Evolutionary conservation across 371 early-diverging fungal genomes (phyloP).

Genomic region (Rhizopus delemar): DNA sequence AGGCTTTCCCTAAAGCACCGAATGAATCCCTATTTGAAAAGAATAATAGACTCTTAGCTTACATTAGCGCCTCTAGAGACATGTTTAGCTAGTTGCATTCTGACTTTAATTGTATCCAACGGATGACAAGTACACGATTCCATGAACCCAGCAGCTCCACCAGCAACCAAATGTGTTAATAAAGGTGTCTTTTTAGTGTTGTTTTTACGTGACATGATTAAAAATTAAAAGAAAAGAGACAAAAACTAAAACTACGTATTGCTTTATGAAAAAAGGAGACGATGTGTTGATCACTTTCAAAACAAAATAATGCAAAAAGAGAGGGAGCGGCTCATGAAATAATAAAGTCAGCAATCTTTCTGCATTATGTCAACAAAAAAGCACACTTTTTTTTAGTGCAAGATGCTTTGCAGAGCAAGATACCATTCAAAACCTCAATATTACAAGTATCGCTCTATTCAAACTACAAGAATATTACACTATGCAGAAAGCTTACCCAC

Average conservation of each 20-base stretch:
- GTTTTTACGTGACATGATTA: conserved; percentile 40
- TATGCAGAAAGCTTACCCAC: not conserved
- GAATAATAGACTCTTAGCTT: conserved; percentile 18
- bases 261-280: not conserved
- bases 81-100: conserved; percentile 82
- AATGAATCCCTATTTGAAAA: no score
- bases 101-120: conserved; percentile 96
- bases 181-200: conserved; percentile 47
- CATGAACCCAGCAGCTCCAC: conserved; percentile 92
- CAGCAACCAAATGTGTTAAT: conserved; percentile 79
- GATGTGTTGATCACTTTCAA: no score
- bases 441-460: conserved; percentile 1
- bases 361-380: not conserved
- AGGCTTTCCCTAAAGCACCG: conserved; percentile 36
- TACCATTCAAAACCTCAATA: not conserved
- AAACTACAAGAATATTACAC: not conserved
- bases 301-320: not conserved
- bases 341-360: not conserved
- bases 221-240: conserved; percentile 16
- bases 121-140: conserved; percentile 95
- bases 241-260: conserved; percentile 5
- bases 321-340: not conserved
- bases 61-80: conserved; percentile 43
- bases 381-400: not conserved
- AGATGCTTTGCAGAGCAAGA: not conserved